phyloP scores from a whole-genome alignment of 768 basidiomycete species.

The Boletus sp. region DNA sequence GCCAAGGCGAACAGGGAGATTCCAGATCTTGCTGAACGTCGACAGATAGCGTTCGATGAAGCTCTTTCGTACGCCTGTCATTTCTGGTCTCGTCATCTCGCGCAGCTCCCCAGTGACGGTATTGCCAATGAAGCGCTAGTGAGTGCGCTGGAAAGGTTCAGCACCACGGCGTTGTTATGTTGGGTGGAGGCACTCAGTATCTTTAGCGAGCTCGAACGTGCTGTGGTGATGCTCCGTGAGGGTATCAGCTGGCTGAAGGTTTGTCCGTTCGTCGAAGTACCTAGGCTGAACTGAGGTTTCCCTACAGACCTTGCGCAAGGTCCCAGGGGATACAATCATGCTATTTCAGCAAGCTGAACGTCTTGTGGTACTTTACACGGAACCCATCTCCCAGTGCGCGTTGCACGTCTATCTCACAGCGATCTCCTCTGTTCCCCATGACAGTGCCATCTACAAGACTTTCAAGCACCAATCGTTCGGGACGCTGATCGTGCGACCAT shows the following conservation, averaged over 20 bases:
- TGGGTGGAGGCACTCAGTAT: no score
- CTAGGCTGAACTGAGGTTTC: not conserved
- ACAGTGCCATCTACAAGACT: not conserved
- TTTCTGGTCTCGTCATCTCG: conserved; percentile 20
- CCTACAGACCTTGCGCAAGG: conserved; percentile 1
- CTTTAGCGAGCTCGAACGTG: no score
- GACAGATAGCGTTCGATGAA: conserved; percentile 9
- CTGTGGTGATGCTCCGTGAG: not conserved
- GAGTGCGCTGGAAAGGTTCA: no score
- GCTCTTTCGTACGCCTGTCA: conserved; percentile 19
- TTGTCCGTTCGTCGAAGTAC: not conserved
- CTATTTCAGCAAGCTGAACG: conserved; percentile 20
- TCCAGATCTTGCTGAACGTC: conserved; percentile 17
- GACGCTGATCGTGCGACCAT: not conserved
- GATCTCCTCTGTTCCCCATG: not conserved
- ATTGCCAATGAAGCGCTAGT: conserved; percentile 10
- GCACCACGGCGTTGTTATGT: no score
- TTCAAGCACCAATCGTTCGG: conserved; percentile 9
- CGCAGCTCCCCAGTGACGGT: conserved; percentile 3
- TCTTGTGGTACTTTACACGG: conserved; percentile 16
- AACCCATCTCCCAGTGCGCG: conserved; percentile 19
- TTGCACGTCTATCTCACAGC: conserved; percentile 19
- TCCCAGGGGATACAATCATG: not conserved
- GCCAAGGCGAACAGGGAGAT: conserved; percentile 11
- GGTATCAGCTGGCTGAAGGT: conserved; percentile 17